A percentile compares a stretch with the other conserved stretches of the same genome.
phyloP scores from a whole-genome alignment of 306 rosid genomes.

The Prunus mume region DNA sequence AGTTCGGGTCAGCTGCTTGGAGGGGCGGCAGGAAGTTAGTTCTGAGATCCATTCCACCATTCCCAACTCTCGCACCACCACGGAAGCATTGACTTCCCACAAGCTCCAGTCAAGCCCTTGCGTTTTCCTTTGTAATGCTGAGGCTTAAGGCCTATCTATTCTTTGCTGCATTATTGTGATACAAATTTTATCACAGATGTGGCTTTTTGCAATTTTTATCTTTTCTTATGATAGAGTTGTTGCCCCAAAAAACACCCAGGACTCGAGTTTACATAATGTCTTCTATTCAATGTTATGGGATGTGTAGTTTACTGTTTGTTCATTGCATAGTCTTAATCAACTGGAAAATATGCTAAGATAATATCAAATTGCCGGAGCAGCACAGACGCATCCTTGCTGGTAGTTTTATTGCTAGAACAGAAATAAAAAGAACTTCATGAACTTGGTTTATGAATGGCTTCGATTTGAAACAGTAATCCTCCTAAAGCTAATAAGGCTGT shows the following conservation, averaged over 20 bases:
- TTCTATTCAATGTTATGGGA: too few relatives aligned
- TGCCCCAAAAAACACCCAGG: not conserved
- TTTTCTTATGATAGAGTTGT: not conserved
- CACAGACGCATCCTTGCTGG: too few relatives aligned
- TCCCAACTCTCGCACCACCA: slow-evolving; percentile 16
- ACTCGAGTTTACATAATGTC: not conserved
- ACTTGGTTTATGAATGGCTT: too few relatives aligned
- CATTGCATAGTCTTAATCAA: too few relatives aligned
- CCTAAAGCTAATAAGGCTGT: too few relatives aligned
- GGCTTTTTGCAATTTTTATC: not conserved
- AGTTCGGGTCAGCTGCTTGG: slow-evolving; percentile 14
- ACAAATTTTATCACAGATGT: not conserved
- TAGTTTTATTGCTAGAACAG: too few relatives aligned
- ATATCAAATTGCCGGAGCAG: too few relatives aligned
- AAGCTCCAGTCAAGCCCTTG: not conserved
- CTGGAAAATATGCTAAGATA: too few relatives aligned
- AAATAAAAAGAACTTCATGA: too few relatives aligned
- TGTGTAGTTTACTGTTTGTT: not conserved
- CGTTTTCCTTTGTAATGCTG: not conserved
- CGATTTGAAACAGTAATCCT: too few relatives aligned
- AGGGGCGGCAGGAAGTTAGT: slow-evolving; percentile 28
- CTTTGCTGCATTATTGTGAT: not conserved
- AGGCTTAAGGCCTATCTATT: not conserved
- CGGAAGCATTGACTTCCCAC: not conserved
- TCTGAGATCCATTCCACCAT: slow-evolving; percentile 27